These are phyloP conservation scores for Trichoderma polysporum DNA, from an alignment of 2,329 filamentous ascomycete species.

Conservation along the genomic window DNA sequence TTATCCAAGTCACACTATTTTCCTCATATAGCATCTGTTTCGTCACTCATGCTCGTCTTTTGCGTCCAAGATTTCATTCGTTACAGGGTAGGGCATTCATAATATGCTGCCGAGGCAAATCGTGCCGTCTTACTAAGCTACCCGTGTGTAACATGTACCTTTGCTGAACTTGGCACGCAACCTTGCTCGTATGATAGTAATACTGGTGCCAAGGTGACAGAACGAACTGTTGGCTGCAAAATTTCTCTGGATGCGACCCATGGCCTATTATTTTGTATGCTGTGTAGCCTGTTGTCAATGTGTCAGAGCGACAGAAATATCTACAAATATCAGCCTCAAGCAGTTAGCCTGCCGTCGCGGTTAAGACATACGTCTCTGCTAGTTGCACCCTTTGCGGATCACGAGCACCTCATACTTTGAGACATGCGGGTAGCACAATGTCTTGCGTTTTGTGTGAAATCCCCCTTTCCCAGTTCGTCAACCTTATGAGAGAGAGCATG, in stretches of 20 bases:
- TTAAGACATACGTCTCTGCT: not conserved
- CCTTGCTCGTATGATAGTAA: too few relatives aligned
- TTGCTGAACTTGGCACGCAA: not conserved
- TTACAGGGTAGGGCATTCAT: not conserved
- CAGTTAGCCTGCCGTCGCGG: not conserved
- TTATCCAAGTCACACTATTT: too few relatives aligned
- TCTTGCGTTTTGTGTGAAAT: not conserved
- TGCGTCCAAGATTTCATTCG: not conserved
- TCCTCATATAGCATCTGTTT: too few relatives aligned
- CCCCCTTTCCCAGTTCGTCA: too few relatives aligned
- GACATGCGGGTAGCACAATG: not conserved
- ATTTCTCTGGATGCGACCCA: not conserved
- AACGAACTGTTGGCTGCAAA: too few relatives aligned
- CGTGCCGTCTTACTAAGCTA: not conserved
- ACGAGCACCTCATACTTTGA: not conserved
- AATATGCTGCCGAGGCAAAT: too few relatives aligned
- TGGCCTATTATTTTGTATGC: not conserved
- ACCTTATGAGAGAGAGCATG: not conserved
- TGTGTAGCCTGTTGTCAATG: not conserved
- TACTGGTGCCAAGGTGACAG: too few relatives aligned
- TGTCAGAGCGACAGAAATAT: not conserved
- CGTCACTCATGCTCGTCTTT: not conserved
- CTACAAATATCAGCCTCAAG: not conserved
- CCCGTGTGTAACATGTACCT: too few relatives aligned
- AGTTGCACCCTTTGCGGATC: not conserved